Percentiles rank a stretch among this genome's conserved stretches.
Evolutionary conservation across 179 eudicot species (phyloP).

Genomic region (Patellifolia procumbens): DNA sequence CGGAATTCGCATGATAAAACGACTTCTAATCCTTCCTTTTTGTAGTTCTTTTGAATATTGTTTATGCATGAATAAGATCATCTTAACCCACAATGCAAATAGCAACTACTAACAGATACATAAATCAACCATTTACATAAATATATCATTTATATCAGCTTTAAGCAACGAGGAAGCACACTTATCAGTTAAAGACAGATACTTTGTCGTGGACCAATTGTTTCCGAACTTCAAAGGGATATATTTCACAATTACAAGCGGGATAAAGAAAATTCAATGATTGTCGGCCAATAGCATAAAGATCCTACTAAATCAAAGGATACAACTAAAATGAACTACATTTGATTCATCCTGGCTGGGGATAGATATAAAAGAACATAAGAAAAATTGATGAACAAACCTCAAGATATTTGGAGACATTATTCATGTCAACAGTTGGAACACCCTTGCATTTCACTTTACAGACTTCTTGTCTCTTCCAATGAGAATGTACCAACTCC

Average conservation of each 20-base stretch:
- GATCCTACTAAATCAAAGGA: not conserved
- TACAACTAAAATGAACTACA: not conserved
- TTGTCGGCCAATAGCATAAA: not conserved
- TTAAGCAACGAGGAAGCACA: not conserved
- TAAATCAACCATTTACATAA: not conserved
- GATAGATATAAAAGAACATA: constrained; percentile 6
- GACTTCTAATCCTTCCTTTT: not conserved
- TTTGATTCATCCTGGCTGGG: not conserved
- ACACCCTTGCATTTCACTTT: constrained; percentile 96
- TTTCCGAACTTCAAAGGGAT: not conserved
- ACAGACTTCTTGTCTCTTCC: constrained; percentile 79
- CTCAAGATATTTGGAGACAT: constrained; percentile 83
- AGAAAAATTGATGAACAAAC: constrained; percentile 33
- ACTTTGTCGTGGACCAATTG: not conserved
- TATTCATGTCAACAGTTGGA: constrained; percentile 94
- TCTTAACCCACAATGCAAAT: not conserved
- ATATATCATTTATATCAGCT: not conserved
- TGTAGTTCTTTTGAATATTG: not conserved
- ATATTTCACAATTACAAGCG: not conserved
- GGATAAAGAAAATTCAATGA: not conserved
- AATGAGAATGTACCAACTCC: constrained; percentile 85
- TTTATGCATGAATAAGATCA: not conserved
- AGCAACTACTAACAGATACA: not conserved
- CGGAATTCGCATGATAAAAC: not conserved
- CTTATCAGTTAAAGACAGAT: not conserved